Conservation (phyloP, 2,329 filamentous ascomycete species). For the Volutella citrinella region DNA sequence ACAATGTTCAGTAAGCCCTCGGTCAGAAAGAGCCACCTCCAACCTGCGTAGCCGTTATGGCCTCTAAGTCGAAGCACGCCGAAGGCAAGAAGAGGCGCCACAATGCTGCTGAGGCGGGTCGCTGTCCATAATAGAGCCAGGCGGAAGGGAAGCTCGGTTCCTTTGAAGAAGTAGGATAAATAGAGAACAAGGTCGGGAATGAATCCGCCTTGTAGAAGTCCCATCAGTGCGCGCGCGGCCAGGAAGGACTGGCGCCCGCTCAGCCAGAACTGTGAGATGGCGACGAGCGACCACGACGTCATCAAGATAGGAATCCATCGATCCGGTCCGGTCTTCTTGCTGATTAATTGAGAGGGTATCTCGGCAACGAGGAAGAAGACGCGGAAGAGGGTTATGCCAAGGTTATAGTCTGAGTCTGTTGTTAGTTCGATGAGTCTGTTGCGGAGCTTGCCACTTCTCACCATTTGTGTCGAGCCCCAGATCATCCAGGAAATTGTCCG, state of each 20-base stretch:
- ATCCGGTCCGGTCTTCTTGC: conserved; percentile 56
- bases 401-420: conserved; percentile 28
- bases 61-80: conserved; percentile 22
- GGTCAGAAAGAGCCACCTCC: conserved; percentile 44
- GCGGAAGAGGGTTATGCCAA: conserved; percentile 31
- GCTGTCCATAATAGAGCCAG: conserved; percentile 16
- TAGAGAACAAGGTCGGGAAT: conserved; percentile 38
- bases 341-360: conserved; percentile 58
- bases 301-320: conserved; percentile 60
- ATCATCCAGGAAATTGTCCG: conserved; percentile 45
- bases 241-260: conserved; percentile 37
- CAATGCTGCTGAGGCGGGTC: conserved; percentile 10
- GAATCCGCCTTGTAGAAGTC: conserved; percentile 44
- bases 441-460: conserved; percentile 10
- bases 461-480: conserved; percentile 40
- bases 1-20: conserved; percentile 27
- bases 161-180: conserved; percentile 38
- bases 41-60: conserved; percentile 19
- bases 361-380: conserved; percentile 31
- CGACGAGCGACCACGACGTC: conserved; percentile 52
- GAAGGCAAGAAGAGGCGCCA: conserved; percentile 21
- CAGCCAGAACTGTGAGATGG: conserved; percentile 44
- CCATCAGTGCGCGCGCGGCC: conserved; percentile 36
- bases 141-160: conserved; percentile 12
- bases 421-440: not conserved